Conservation (phyloP, 139 green algal species). For the Coelastrella sp. region DNA sequence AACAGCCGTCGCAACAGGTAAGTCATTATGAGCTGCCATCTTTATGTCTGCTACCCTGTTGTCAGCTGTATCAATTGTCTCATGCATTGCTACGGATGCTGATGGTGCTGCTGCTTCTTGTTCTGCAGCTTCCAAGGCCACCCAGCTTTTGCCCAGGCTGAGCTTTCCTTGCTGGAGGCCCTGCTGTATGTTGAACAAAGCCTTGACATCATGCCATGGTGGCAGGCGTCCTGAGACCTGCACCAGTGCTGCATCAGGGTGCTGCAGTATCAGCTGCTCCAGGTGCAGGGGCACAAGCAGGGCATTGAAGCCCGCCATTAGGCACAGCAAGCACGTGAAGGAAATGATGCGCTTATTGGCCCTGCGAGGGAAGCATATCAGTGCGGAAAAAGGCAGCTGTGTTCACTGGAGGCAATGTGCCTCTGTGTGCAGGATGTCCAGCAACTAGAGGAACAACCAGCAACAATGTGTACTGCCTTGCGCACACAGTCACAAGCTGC, state of each 20-base stretch:
- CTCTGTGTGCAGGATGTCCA: background rate
- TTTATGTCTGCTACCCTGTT: too few species aligned
- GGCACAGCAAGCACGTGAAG: conserved; percentile 59
- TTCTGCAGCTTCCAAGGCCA: background rate
- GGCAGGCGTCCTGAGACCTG: background rate
- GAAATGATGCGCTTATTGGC: conserved; percentile 73
- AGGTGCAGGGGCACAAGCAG: conserved; percentile 74
- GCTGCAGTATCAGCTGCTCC: conserved; percentile 53
- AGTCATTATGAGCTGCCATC: background rate
- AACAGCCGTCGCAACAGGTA: background rate
- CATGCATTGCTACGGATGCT: background rate
- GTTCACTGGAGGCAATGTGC: background rate
- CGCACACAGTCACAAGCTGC: background rate
- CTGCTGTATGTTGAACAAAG: background rate
- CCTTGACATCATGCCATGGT: conserved; percentile 1
- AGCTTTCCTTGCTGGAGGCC: background rate
- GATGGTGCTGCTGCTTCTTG: background rate
- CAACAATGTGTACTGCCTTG: too few species aligned
- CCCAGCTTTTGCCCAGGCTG: background rate
- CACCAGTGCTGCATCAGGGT: background rate
- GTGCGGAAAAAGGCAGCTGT: background rate
- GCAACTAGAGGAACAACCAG: background rate
- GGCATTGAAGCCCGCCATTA: conserved; percentile 75
- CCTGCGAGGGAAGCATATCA: conserved; percentile 49
- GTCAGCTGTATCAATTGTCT: background rate